phyloP scores from a whole-genome alignment of 192 early-diverging fungal species.

The Coemansia brasiliensis region DNA sequence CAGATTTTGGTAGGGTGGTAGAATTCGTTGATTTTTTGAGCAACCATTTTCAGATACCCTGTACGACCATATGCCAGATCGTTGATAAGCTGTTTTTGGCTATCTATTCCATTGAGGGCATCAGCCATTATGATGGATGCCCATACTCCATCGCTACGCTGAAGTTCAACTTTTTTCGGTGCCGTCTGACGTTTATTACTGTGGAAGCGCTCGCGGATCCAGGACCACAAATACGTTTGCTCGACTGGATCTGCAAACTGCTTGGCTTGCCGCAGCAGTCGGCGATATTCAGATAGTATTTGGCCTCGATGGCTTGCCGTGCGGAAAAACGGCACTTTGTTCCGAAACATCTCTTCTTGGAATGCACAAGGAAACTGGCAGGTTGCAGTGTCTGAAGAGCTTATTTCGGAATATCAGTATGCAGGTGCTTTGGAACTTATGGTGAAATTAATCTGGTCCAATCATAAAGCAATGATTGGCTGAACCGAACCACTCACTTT shows the following conservation, averaged over 20 bases:
- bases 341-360: conserved; percentile 25
- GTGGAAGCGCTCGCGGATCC: conserved; percentile 55
- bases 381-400: no score
- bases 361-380: no score
- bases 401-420: no score
- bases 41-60: conserved; percentile 38
- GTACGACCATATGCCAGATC: conserved; percentile 51
- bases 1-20: conserved; percentile 43
- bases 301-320: conserved; percentile 14
- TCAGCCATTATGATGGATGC: conserved; percentile 13
- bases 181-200: conserved; percentile 41
- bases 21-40: conserved; percentile 26
- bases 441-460: no score
- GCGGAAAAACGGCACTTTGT: conserved; percentile 39
- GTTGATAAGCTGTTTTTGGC: conserved; percentile 19
- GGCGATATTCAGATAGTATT: conserved; percentile 23
- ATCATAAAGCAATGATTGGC: no score
- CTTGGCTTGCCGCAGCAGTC: conserved; percentile 24
- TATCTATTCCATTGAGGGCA: conserved; percentile 14
- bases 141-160: conserved; percentile 33
- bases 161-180: conserved; percentile 13
- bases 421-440: no score
- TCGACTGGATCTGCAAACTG: conserved; percentile 39
- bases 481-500: no score
- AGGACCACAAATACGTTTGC: conserved; percentile 42